Base-by-base conservation (phyloP, 768 basidiomycete species). In the Hortiboletus flavorubellus region DNA sequence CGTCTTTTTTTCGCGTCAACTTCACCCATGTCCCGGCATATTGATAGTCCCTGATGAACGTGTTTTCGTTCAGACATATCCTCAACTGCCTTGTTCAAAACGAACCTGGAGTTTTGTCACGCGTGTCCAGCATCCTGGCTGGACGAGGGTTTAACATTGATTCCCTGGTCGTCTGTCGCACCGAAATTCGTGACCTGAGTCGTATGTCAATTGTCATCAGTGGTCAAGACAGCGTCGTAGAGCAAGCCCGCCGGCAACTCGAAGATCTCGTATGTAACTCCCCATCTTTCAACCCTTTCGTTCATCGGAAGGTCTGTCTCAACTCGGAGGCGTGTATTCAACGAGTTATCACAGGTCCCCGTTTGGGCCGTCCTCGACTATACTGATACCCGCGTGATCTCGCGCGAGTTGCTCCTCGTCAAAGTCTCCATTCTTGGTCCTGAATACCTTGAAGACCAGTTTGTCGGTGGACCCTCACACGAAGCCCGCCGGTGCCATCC, bases 301-400 rank as follows among this genome's bases (percentile, higher is more conserved):
- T 18, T 14, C 35, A 43, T 11, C 34, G 21, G 26, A 18, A 18
- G 18, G 48, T 18, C n/a, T 18, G 48, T 8, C 29, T 31, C 30
- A n/a, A 51, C 21, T 16, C 9, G 9, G 6, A 15, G 26, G 29
- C 46, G 44, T 37, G 30, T 35, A n/a, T 53, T 38, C 37, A 39
- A 48, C 44, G 14, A 5, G 8, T 34, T 23, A 23, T 23, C 21
- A 8, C 48, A 97, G 96, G 95, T 99, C 29, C 97, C 96, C 47
- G 97, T 99, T 5, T 99, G 97, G 97, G 97, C 96, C 30, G 97
- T 99, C 33, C 79, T 99, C 56, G 95, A 99, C 74, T 99, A 98
- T 72, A 98, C 96, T 18, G 82, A 95, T 58, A 98, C 94, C 23
- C 84, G 81, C 53, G 85, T 87, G 30, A 96, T 99, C 70, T 82